These are phyloP conservation scores for Fimicolochytrium jonesii DNA, from an alignment of 192 early-diverging fungal genomes.

Conservation along the genomic window DNA sequence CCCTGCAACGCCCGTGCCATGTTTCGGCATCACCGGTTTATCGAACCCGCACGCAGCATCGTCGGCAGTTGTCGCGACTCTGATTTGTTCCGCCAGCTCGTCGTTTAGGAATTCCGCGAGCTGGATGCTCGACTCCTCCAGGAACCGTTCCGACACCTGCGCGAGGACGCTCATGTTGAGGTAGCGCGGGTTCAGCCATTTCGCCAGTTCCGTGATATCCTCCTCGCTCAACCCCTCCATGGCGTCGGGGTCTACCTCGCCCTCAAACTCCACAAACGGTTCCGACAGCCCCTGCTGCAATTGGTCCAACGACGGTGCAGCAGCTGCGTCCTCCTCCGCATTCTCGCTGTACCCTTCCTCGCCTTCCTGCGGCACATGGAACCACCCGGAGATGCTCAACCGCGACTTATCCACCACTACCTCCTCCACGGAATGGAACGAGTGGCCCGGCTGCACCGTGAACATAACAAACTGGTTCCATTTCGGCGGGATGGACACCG, in stretches of 20 bases:
- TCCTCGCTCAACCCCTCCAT: constrained; percentile 32
- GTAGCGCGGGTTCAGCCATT: constrained; percentile 65
- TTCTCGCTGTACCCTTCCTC: constrained; percentile 60
- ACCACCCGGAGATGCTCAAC: constrained; percentile 72
- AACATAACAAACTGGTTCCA: constrained; percentile 82
- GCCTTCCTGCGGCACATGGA: constrained; percentile 69
- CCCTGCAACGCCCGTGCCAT: constrained; percentile 55
- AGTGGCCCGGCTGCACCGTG: constrained; percentile 71
- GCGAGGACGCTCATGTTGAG: constrained; percentile 42
- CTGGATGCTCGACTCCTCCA: constrained; percentile 65
- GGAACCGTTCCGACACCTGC: constrained; percentile 58
- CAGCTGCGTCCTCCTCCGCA: constrained; percentile 15
- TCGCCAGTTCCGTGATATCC: constrained; percentile 43
- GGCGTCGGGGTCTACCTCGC: constrained; percentile 4
- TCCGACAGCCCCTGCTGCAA: constrained; percentile 17
- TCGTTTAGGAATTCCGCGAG: constrained; percentile 57
- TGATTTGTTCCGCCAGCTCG: constrained; percentile 34
- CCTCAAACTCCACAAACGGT: constrained; percentile 15
- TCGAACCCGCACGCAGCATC: constrained; percentile 51
- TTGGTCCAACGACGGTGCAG: constrained; percentile 58
- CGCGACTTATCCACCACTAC: constrained; percentile 55
- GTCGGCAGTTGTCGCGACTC: constrained; percentile 19
- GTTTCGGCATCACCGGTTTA: constrained; percentile 27
- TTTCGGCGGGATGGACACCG: constrained; percentile 48
- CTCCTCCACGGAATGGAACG: constrained; percentile 78